Conservation (phyloP, 495 filamentous ascomycete species). For the Parathielavia hyrcaniae region DNA sequence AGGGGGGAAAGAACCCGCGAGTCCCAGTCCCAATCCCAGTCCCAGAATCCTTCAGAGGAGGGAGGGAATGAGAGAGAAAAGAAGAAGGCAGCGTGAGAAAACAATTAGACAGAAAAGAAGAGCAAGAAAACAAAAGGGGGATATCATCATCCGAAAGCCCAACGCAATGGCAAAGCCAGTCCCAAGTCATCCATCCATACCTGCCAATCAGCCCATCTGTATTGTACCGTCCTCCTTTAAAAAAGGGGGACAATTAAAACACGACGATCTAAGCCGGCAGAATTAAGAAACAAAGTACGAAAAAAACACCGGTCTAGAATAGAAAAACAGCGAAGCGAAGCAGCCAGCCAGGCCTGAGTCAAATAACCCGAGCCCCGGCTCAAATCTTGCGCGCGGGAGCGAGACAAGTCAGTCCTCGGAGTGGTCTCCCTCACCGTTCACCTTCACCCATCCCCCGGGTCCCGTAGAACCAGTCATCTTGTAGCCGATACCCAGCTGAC, state of each 20-base stretch:
- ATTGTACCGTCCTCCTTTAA: no score
- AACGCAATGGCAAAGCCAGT: neutral
- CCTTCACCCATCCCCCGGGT: neutral
- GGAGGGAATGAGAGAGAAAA: no score
- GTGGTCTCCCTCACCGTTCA: neutral
- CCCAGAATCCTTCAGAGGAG: no score
- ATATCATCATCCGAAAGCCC: neutral
- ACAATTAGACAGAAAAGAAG: no score
- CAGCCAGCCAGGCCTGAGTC: neutral
- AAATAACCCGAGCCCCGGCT: neutral
- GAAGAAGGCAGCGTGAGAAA: no score
- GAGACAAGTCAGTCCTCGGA: no score
- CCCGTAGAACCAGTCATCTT: neutral
- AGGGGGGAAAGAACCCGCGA: no score
- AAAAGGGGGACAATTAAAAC: constrained; percentile 3
- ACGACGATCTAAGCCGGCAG: neutral
- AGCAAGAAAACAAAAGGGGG: neutral
- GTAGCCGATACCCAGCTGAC: neutral
- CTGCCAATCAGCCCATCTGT: neutral
- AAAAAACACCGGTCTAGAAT: neutral
- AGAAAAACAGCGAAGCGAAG: constrained; percentile 1
- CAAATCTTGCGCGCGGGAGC: no score
- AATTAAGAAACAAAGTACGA: no score
- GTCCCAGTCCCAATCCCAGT: no score
- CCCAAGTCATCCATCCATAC: no score